phyloP scores from a whole-genome alignment of 768 basidiomycete genomes.

The Amanita polypyramis region DNA sequence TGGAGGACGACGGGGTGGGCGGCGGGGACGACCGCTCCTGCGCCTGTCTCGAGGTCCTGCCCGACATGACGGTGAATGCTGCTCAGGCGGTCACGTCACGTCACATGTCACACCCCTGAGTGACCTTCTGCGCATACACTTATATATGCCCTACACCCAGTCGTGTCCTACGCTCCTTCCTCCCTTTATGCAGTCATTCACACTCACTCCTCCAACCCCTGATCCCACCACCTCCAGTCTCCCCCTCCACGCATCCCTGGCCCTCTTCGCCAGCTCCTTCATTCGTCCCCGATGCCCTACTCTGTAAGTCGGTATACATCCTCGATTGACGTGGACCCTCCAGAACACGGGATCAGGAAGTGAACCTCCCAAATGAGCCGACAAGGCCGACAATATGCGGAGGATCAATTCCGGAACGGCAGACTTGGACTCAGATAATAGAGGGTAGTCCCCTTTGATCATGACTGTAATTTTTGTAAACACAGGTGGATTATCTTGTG shows the following conservation, averaged over 20 bases:
- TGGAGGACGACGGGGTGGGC: too few species aligned
- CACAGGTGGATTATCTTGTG: constrained; percentile 28
- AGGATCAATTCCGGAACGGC: constrained; percentile 17
- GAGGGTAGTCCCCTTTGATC: constrained; percentile 71
- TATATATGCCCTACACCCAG: background rate
- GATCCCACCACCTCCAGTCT: constrained; percentile 67
- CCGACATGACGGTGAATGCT: too few species aligned
- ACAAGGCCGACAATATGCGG: constrained; percentile 28
- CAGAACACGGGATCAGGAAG: constrained; percentile 49
- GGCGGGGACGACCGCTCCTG: too few species aligned
- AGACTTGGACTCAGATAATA: constrained; percentile 19
- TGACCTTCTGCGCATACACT: too few species aligned
- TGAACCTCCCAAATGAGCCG: constrained; percentile 30
- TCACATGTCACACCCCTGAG: too few species aligned
- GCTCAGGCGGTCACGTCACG: too few species aligned
- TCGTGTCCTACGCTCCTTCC: constrained; percentile 22
- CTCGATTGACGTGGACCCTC: constrained; percentile 39
- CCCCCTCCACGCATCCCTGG: constrained; percentile 33
- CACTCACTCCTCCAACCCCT: constrained; percentile 78
- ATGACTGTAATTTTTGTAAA: constrained; percentile 83
- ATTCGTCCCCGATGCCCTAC: constrained; percentile 69
- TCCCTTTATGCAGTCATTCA: constrained; percentile 81
- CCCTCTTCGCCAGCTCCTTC: constrained; percentile 37
- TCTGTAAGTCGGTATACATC: constrained; percentile 71
- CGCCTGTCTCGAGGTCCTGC: too few species aligned